A percentile compares a stretch with the other conserved stretches of the same genome.
These are phyloP conservation scores for Nakazawaea ambrosiae DNA, from an alignment of 805 yeast genomes.

Conservation along the genomic window DNA sequence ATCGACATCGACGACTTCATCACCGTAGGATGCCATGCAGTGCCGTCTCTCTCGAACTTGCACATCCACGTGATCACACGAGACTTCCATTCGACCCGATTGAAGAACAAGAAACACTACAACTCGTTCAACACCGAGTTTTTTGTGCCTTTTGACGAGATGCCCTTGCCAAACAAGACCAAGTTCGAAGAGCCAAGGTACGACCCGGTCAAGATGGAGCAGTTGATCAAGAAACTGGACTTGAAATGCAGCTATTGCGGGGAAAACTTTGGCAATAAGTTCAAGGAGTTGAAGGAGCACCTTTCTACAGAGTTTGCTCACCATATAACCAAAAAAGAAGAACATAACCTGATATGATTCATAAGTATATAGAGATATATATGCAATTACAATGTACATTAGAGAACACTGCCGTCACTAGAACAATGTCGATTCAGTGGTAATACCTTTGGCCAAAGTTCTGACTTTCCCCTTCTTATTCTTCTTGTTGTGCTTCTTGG, in stretches of 20 bases:
- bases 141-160: conserved; percentile 46
- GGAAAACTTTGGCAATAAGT: conserved; percentile 32
- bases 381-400: no score
- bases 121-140: conserved; percentile 64
- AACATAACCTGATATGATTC: no score
- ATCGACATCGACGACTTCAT: conserved; percentile 29
- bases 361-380: no score
- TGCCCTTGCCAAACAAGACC: conserved; percentile 32
- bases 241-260: conserved; percentile 36
- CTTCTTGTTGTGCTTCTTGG: conserved; percentile 64
- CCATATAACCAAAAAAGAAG: no score
- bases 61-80: conserved; percentile 69
- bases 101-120: conserved; percentile 63
- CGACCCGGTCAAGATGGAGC: conserved; percentile 35
- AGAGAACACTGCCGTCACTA: no score
- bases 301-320: conserved; percentile 28
- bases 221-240: conserved; percentile 23
- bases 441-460: conserved; percentile 1
- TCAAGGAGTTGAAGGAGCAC: conserved; percentile 35
- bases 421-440: conserved; percentile 23
- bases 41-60: conserved; percentile 62
- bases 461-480: conserved; percentile 50
- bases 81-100: conserved; percentile 46
- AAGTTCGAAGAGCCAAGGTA: conserved; percentile 27
- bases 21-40: conserved; percentile 58